These are phyloP conservation scores for Lactarius hatsudake DNA, from an alignment of 768 basidiomycete species.

Conservation along the genomic window DNA sequence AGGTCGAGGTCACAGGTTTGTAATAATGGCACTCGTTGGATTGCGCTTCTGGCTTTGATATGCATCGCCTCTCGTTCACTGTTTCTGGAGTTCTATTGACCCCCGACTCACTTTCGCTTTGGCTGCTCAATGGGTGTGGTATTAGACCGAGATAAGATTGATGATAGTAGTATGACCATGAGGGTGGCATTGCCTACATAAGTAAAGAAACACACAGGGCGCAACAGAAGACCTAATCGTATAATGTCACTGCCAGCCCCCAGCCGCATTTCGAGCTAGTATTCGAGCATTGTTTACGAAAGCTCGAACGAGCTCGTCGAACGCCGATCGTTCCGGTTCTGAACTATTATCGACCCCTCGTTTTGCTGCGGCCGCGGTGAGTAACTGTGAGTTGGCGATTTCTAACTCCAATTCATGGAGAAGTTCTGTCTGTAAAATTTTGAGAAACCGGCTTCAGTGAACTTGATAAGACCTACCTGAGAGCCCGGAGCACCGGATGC, in stretches of 20 bases:
- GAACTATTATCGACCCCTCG: slow-evolving; percentile 57
- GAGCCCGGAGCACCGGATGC: slow-evolving; percentile 48
- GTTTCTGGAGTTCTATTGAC: not conserved
- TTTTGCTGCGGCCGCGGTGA: slow-evolving; percentile 69
- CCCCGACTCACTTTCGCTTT: not conserved
- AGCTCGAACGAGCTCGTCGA: slow-evolving; percentile 88
- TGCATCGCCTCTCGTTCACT: not conserved
- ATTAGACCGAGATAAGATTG: slow-evolving; percentile 14
- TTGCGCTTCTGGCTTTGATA: not conserved
- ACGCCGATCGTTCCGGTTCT: slow-evolving; percentile 68
- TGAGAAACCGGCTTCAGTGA: slow-evolving; percentile 1
- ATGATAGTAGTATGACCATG: not conserved
- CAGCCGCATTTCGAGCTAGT: slow-evolving; percentile 71
- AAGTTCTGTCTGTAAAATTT: slow-evolving; percentile 47
- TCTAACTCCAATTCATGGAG: slow-evolving; percentile 92
- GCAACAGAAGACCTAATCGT: slow-evolving; percentile 2
- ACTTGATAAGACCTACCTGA: slow-evolving; percentile 43
- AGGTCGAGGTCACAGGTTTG: slow-evolving; percentile 55
- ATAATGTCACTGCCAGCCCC: slow-evolving; percentile 43
- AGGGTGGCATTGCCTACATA: slow-evolving; percentile 1
- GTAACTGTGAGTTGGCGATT: slow-evolving; percentile 63
- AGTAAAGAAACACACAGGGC: slow-evolving; percentile 3
- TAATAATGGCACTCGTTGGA: not conserved
- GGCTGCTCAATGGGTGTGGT: not conserved
- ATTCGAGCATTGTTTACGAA: slow-evolving; percentile 94